phyloP scores from a whole-genome alignment of 2,329 filamentous ascomycete species.

The Macrophomina tecta region DNA sequence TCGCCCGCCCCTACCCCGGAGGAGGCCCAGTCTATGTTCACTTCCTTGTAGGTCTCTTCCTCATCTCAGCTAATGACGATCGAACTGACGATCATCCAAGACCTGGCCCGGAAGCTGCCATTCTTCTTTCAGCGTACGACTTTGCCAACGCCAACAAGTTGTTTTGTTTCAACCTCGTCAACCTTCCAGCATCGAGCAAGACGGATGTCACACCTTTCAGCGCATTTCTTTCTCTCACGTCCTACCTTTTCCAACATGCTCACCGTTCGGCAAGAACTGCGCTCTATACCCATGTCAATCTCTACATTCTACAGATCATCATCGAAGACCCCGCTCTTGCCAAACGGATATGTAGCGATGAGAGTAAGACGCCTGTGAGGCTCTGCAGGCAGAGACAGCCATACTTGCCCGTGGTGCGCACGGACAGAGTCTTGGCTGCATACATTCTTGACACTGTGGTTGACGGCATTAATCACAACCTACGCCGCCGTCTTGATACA shows the following conservation, averaged over 20 bases:
- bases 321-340: conserved; percentile 83
- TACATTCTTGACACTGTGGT: conserved; percentile 85
- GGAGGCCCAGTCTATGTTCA: conserved; percentile 72
- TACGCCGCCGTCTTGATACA: conserved; percentile 82
- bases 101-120: conserved; percentile 77
- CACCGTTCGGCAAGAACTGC: conserved; percentile 80
- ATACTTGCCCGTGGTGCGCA: conserved; percentile 75
- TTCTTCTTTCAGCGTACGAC: conserved; percentile 87
- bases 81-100: conserved; percentile 53
- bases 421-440: conserved; percentile 75
- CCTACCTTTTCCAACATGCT: conserved; percentile 92
- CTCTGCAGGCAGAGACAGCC: conserved; percentile 90
- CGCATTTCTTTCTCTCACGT: conserved; percentile 84
- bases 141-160: conserved; percentile 94
- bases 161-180: conserved; percentile 85
- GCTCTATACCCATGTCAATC: conserved; percentile 82
- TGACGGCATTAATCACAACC: conserved; percentile 92
- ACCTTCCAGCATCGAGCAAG: conserved; percentile 64
- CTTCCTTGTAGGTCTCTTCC: conserved; percentile 4
- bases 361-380: conserved; percentile 75
- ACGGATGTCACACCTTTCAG: conserved; percentile 76
- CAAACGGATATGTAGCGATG: conserved; percentile 83
- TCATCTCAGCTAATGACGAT: conserved; percentile 9
- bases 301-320: conserved; percentile 84
- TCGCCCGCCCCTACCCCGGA: conserved; percentile 66